phyloP scores from a whole-genome alignment of 192 early-diverging fungal genomes.

The Linnemannia schmuckeri region DNA sequence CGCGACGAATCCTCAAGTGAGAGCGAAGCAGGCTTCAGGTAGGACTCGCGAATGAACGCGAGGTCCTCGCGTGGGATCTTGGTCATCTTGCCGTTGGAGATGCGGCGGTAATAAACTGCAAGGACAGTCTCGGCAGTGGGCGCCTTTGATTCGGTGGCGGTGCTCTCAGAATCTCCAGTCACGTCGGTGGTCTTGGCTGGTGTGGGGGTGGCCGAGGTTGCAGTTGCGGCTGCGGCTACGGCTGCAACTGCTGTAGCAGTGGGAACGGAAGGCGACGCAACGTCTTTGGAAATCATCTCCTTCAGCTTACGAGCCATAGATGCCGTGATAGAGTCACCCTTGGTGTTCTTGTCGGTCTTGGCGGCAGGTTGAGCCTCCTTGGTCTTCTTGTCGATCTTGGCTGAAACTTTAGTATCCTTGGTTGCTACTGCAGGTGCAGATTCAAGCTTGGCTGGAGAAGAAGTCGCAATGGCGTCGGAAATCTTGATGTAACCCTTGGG shows the following conservation, averaged over 20 bases:
- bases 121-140: neutral
- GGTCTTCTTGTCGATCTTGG: neutral
- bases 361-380: neutral
- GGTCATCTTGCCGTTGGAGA: constrained; percentile 14
- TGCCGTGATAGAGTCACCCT: constrained; percentile 8
- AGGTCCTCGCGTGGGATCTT: constrained; percentile 19
- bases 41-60: constrained; percentile 18
- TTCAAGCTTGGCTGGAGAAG: neutral
- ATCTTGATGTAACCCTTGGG: constrained; percentile 50
- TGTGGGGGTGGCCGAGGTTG: neutral
- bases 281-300: neutral
- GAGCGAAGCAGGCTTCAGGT: neutral
- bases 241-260: neutral
- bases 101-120: constrained; percentile 12
- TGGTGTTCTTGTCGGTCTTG: neutral
- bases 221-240: no score
- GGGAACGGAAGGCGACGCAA: neutral
- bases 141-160: neutral
- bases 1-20: neutral
- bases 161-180: neutral
- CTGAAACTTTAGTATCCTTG: no score
- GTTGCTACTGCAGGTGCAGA: neutral
- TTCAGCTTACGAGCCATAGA: constrained; percentile 24
- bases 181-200: neutral
- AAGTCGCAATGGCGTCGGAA: neutral